phyloP scores from a whole-genome alignment of 2,329 filamentous ascomycete species.

The Alternaria postmessia region DNA sequence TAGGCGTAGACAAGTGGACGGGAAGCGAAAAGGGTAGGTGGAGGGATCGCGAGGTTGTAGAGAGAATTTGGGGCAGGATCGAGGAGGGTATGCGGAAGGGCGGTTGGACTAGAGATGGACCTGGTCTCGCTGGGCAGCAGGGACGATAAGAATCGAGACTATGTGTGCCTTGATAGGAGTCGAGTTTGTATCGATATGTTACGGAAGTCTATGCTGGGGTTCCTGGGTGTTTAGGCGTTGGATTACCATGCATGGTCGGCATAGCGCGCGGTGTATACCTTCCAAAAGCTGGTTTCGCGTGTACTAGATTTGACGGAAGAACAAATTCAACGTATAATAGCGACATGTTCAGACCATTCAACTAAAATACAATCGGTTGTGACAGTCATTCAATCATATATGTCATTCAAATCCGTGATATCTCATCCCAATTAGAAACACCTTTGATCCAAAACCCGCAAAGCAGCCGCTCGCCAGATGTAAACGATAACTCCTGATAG shows the following conservation, averaged over 20 bases:
- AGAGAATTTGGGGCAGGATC: slow-evolving; percentile 88
- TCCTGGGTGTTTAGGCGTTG: slow-evolving; percentile 22
- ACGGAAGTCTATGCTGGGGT: background rate
- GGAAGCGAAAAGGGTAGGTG: slow-evolving; percentile 66
- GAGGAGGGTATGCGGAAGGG: slow-evolving; percentile 86
- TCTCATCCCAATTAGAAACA: slow-evolving; percentile 1
- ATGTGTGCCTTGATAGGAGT: background rate
- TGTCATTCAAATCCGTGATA: slow-evolving; percentile 7
- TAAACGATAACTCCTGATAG: background rate
- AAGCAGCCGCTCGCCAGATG: slow-evolving; percentile 4
- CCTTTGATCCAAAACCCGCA: slow-evolving; percentile 4
- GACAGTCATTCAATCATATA: background rate
- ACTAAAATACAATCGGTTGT: background rate
- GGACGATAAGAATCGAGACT: slow-evolving; percentile 15
- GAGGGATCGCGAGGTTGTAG: slow-evolving; percentile 91
- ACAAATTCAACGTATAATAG: background rate
- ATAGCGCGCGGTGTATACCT: slow-evolving; percentile 1
- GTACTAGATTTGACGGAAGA: background rate
- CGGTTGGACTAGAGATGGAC: slow-evolving; percentile 81
- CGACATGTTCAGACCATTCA: background rate
- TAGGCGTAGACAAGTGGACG: slow-evolving; percentile 84
- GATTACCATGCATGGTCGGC: slow-evolving; percentile 7
- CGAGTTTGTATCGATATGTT: slow-evolving; percentile 14
- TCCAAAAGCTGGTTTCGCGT: slow-evolving; percentile 11
- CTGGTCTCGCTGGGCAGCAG: slow-evolving; percentile 50